These are phyloP conservation scores for Cylindrotheca fusiformis DNA, from an alignment of 108 stramenopile genomes.

Conservation along the genomic window DNA sequence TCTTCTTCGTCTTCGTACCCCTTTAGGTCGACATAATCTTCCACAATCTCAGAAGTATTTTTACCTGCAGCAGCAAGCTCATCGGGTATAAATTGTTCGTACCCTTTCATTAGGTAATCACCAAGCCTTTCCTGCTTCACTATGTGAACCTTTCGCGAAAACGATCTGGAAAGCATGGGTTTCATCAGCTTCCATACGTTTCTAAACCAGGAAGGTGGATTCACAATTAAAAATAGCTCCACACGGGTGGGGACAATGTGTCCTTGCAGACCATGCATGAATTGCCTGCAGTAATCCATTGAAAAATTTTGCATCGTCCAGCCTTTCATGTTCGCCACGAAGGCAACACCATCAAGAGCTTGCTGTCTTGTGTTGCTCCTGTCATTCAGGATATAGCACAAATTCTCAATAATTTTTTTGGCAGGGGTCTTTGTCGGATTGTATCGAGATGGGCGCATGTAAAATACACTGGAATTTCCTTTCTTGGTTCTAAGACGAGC, in stretches of 20 bases:
- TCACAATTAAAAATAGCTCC: conserved; percentile 47
- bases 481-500: conserved; percentile 39
- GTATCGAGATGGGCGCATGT: conserved; percentile 48
- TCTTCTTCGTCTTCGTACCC: too few species aligned
- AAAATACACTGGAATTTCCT: conserved; percentile 37
- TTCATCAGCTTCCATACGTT: conserved; percentile 49
- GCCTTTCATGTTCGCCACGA: conserved; percentile 52
- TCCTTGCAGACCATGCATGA: conserved; percentile 50
- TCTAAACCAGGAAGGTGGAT: conserved; percentile 55
- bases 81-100: conserved; percentile 40
- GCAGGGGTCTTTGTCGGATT: conserved; percentile 34
- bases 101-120: conserved; percentile 20
- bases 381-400: conserved; percentile 44
- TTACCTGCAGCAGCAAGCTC: conserved; percentile 27
- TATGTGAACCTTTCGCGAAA: conserved; percentile 37
- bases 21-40: conserved; percentile 29
- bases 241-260: conserved; percentile 35
- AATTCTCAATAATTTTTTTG: conserved; percentile 41
- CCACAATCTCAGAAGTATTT: conserved; percentile 24
- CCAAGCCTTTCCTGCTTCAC: conserved; percentile 27
- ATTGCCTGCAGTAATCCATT: conserved; percentile 37
- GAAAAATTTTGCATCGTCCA: conserved; percentile 50
- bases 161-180: conserved; percentile 33
- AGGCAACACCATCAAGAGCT: conserved; percentile 43
- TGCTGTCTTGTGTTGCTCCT: conserved; percentile 21